Percentiles rank a stretch among this genome's conserved stretches.
Conservation (phyloP, 2,329 filamentous ascomycete species). For the Aspergillus udagawae region DNA sequence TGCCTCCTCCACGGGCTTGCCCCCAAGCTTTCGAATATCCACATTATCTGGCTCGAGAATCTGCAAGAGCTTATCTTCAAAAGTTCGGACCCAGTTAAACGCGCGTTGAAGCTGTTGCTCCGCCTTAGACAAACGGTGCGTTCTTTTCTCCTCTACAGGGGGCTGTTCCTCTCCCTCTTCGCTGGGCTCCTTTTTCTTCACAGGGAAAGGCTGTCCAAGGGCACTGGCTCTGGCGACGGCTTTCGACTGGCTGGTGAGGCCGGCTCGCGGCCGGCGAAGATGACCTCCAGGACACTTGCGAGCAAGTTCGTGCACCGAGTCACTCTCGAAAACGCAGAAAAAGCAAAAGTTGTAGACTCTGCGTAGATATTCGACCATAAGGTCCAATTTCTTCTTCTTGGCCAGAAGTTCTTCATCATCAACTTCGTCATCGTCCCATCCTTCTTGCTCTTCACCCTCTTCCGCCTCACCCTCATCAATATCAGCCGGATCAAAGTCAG, state of each 20-base stretch:
- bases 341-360: conserved; percentile 99
- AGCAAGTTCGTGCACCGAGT: conserved; percentile 92
- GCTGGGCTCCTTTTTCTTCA: conserved; percentile 66
- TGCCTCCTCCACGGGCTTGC: conserved; percentile 79
- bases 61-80: conserved; percentile 92
- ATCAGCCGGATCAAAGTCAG: conserved; percentile 41
- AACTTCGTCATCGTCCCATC: conserved; percentile 64
- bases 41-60: conserved; percentile 85
- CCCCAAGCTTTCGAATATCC: conserved; percentile 86
- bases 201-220: conserved; percentile 74
- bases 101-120: conserved; percentile 91
- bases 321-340: conserved; percentile 98
- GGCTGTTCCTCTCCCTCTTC: conserved; percentile 63
- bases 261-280: conserved; percentile 82
- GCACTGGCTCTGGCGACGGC: conserved; percentile 82
- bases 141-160: conserved; percentile 69
- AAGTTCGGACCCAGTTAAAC: conserved; percentile 98
- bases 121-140: conserved; percentile 67
- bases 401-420: conserved; percentile 85
- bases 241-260: conserved; percentile 76
- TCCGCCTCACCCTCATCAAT: conserved; percentile 61
- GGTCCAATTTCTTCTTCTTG: conserved; percentile 95
- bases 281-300: conserved; percentile 97
- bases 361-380: conserved; percentile 93
- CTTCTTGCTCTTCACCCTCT: conserved; percentile 74